These are phyloP conservation scores for Collybia sordida DNA, from an alignment of 768 basidiomycete genomes.

Conservation along the genomic window DNA sequence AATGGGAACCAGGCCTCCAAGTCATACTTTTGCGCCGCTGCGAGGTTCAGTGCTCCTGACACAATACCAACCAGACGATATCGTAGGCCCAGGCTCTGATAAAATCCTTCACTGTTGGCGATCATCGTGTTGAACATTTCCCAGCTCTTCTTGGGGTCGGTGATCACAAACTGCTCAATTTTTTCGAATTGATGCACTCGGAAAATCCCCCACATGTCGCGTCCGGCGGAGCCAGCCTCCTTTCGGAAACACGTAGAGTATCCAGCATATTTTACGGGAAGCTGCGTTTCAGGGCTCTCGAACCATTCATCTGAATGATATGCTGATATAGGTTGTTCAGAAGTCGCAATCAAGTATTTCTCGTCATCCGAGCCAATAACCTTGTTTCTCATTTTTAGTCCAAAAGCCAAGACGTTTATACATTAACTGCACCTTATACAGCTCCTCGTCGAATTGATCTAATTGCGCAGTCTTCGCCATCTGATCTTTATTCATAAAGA, in stretches of 20 bases:
- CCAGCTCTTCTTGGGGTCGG: constrained; percentile 93
- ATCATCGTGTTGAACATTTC: constrained; percentile 92
- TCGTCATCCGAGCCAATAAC: constrained; percentile 90
- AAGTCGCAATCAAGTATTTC: constrained; percentile 98
- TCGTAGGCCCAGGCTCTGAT: constrained; percentile 89
- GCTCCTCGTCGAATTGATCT: constrained; percentile 96
- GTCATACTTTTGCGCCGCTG: constrained; percentile 96
- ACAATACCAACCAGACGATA: constrained; percentile 95
- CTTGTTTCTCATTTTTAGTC: constrained; percentile 29
- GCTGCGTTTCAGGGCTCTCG: constrained; percentile 85
- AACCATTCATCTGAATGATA: constrained; percentile 98
- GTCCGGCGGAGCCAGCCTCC: constrained; percentile 95
- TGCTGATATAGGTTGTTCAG: constrained; percentile 97
- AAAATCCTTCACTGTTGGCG: constrained; percentile 88
- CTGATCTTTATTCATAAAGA: constrained; percentile 97
- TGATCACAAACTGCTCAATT: constrained; percentile 95
- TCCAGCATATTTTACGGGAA: constrained; percentile 89
- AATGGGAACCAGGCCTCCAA: constrained; percentile 99
- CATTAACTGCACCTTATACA: constrained; percentile 79
- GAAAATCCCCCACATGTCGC: constrained; percentile 99
- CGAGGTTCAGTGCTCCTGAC: constrained; percentile 94
- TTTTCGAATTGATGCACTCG: constrained; percentile 99
- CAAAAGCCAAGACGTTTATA: not conserved
- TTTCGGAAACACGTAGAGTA: constrained; percentile 98
- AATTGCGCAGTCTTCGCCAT: constrained; percentile 99